phyloP scores from a whole-genome alignment of 805 yeast species.

The Candida chilensis region DNA sequence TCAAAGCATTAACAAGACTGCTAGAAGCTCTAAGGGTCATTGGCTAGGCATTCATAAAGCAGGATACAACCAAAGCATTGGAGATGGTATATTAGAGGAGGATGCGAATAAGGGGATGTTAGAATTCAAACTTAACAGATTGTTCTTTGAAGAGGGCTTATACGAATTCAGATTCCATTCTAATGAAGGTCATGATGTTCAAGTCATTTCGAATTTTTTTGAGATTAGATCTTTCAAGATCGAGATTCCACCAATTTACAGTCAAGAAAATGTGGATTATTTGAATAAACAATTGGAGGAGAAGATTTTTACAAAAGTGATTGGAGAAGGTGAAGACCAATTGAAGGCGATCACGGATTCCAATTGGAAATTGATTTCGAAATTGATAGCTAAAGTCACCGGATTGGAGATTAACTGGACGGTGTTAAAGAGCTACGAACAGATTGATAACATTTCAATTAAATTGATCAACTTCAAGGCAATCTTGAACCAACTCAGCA shows the following conservation, averaged over 20 bases:
- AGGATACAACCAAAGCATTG: slow-evolving; percentile 15
- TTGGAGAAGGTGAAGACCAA: slow-evolving; percentile 7
- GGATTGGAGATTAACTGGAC: slow-evolving; percentile 7
- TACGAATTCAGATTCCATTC: slow-evolving; percentile 71
- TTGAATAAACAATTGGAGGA: slow-evolving; percentile 22
- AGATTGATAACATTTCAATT: slow-evolving; percentile 14
- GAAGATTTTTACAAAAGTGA: slow-evolving; percentile 13
- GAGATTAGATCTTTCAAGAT: slow-evolving; percentile 39
- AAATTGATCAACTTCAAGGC: slow-evolving; percentile 31
- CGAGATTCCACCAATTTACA: slow-evolving; percentile 16
- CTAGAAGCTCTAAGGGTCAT: slow-evolving; percentile 53
- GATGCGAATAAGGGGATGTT: slow-evolving; percentile 29
- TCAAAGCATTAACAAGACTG: slow-evolving; percentile 48
- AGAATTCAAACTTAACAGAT: slow-evolving; percentile 34
- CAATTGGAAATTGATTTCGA: slow-evolving; percentile 8
- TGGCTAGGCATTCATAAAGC: slow-evolving; percentile 43
- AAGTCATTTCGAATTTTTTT: slow-evolving; percentile 55
- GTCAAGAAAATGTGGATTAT: slow-evolving; percentile 15
- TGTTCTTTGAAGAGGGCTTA: slow-evolving; percentile 60
- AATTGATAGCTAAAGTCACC: too few relatives aligned
- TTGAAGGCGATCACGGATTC: slow-evolving; percentile 7
- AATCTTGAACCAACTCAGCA: slow-evolving; percentile 15
- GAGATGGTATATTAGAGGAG: slow-evolving; percentile 2
- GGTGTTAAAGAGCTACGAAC: slow-evolving; percentile 9
- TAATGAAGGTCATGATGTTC: slow-evolving; percentile 61